A percentile compares a stretch with the other conserved stretches of the same genome.
phyloP scores from a whole-genome alignment of 1,139 yeast genomes.

The Debaryomyces sp. region DNA sequence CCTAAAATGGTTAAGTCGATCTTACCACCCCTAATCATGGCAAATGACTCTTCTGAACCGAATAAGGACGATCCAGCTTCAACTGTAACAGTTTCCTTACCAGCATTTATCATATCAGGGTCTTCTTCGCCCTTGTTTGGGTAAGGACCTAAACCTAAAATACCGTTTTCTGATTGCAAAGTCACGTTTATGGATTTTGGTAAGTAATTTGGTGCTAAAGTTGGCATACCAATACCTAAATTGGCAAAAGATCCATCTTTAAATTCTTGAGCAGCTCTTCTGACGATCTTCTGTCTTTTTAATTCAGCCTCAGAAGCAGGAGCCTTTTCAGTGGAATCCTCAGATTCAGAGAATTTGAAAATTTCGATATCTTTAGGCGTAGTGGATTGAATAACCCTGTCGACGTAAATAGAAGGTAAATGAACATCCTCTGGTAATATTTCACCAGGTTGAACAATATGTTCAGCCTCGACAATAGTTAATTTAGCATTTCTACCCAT shows the following conservation, averaged over 20 bases:
- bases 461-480: conserved; percentile 54
- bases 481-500: conserved; percentile 50
- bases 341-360: conserved; percentile 17
- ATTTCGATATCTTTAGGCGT: conserved; percentile 49
- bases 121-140: conserved; percentile 47
- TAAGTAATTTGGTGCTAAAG: conserved; percentile 47
- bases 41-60: conserved; percentile 54
- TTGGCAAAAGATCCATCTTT: conserved; percentile 45
- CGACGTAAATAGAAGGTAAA: conserved; percentile 49
- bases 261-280: conserved; percentile 50
- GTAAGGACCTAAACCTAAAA: conserved; percentile 52
- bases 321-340: conserved; percentile 11
- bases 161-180: conserved; percentile 53
- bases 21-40: conserved; percentile 52
- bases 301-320: conserved; percentile 18
- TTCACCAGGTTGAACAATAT: conserved; percentile 51
- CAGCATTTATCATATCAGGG: conserved; percentile 53
- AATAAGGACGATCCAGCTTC: conserved; percentile 49
- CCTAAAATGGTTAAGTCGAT: conserved; percentile 50
- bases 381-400: conserved; percentile 38
- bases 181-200: conserved; percentile 39
- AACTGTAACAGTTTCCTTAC: conserved; percentile 54
- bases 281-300: conserved; percentile 39
- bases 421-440: conserved; percentile 49
- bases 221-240: conserved; percentile 55